Conservation (phyloP, 2,329 filamentous ascomycete genomes). For the Arthroderma uncinatum region DNA sequence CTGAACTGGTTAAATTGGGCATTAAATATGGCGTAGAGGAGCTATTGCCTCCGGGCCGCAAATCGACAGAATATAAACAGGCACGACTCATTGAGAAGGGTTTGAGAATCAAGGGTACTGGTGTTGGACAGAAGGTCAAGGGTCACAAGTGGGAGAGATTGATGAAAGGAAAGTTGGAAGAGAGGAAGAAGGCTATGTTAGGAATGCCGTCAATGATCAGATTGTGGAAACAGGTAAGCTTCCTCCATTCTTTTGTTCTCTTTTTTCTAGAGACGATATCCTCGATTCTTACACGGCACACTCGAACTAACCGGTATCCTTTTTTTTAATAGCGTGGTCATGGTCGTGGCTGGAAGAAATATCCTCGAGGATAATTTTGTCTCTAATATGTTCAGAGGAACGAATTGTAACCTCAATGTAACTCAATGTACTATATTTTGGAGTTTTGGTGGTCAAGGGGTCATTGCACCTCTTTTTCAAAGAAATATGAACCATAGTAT, state of each 20-base stretch:
- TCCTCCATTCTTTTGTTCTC: conserved; percentile 12
- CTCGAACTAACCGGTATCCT: conserved; percentile 7
- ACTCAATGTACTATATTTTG: not conserved
- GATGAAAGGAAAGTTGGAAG: conserved; percentile 71
- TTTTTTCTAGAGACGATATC: conserved; percentile 14
- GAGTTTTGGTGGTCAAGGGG: conserved; percentile 1
- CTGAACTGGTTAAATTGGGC: conserved; percentile 75
- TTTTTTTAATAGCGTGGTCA: conserved; percentile 48
- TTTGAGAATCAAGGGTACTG: conserved; percentile 79
- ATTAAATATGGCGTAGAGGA: conserved; percentile 67
- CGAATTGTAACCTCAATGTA: not conserved
- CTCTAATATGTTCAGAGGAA: not conserved
- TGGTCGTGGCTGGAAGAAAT: conserved; percentile 64
- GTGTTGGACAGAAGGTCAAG: conserved; percentile 87
- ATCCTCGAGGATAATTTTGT: conserved; percentile 43
- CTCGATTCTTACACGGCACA: not conserved
- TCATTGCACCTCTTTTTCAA: not conserved
- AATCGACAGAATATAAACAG: conserved; percentile 58
- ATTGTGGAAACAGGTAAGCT: conserved; percentile 77
- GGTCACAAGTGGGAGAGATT: conserved; percentile 87
- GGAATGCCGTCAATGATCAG: conserved; percentile 87
- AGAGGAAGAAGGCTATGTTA: conserved; percentile 83
- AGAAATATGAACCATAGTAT: not conserved
- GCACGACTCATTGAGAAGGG: conserved; percentile 66
- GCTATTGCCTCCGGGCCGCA: conserved; percentile 63